These are phyloP conservation scores for Boletus eberwhitei DNA, from an alignment of 768 basidiomycete species.

Conservation along the genomic window DNA sequence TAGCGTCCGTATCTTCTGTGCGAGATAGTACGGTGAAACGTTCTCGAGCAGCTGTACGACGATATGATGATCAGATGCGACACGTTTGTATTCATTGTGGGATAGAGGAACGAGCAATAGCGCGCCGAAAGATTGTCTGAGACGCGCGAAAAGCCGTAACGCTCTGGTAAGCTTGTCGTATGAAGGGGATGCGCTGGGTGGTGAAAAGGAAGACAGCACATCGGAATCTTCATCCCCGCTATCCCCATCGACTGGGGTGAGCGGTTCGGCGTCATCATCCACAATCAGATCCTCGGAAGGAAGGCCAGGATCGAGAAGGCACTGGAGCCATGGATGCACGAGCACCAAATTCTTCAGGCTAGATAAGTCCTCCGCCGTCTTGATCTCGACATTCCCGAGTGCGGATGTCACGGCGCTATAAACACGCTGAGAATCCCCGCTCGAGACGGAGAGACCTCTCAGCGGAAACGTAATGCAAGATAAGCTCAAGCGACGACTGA, in stretches of 20 bases:
- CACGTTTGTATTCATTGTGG: too few species aligned
- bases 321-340: not conserved
- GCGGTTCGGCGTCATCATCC: not conserved
- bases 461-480: not conserved
- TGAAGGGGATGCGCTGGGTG: not conserved
- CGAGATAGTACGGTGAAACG: not conserved
- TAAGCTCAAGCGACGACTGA: not conserved
- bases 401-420: not conserved
- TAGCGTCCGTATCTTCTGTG: not conserved
- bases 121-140: conserved; percentile 8
- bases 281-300: not conserved
- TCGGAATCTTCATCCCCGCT: not conserved
- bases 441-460: too few species aligned
- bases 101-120: not conserved
- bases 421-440: not conserved
- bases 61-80: not conserved
- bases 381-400: not conserved
- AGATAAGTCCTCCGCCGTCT: not conserved
- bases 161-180: not conserved
- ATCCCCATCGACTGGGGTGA: not conserved
- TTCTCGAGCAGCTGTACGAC: not conserved
- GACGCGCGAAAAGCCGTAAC: not conserved
- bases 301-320: not conserved
- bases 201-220: not conserved
- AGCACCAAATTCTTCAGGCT: not conserved